Percentiles rank a stretch among this genome's conserved stretches.
Evolutionary conservation across 73 alveolate species (phyloP).

Genomic region (Paramecium bursaria): DNA sequence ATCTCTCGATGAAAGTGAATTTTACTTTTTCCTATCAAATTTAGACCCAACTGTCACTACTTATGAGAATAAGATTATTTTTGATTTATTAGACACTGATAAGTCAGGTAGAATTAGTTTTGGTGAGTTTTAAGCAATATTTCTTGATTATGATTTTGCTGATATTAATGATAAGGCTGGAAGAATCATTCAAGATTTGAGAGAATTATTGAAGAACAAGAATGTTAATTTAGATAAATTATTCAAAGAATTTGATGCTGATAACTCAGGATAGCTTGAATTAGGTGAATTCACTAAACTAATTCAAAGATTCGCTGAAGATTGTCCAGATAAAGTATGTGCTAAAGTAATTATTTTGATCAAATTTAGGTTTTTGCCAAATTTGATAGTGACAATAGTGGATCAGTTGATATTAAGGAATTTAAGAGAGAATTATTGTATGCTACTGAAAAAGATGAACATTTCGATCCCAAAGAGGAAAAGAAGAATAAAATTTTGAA

Average conservation of each 20-base stretch:
- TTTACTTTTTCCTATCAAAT: slow-evolving; percentile 34
- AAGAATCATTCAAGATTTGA: slow-evolving; percentile 55
- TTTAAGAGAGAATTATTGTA: background rate
- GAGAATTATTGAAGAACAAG: slow-evolving; percentile 53
- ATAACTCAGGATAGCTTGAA: slow-evolving; percentile 5
- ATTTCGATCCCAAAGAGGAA: slow-evolving; percentile 8
- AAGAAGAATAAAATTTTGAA: too few relatives aligned
- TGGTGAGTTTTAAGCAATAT: slow-evolving; percentile 59
- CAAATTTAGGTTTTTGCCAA: background rate
- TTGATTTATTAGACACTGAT: slow-evolving; percentile 25
- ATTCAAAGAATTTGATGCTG: background rate
- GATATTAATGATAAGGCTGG: slow-evolving; percentile 60
- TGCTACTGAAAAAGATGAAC: background rate
- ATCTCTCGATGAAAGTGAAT: slow-evolving; percentile 39
- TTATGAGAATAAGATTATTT: slow-evolving; percentile 22
- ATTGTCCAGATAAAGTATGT: background rate
- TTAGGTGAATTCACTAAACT: background rate
- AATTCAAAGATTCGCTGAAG: slow-evolving; percentile 29
- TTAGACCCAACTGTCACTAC: slow-evolving; percentile 49
- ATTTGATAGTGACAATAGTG: background rate
- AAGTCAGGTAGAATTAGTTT: slow-evolving; percentile 40
- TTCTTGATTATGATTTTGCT: slow-evolving; percentile 62
- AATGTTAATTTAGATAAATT: slow-evolving; percentile 13
- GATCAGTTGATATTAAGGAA: background rate
- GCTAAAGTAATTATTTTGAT: background rate